phyloP scores from a whole-genome alignment of 805 yeast genomes.

The Suhomyces sp. region DNA sequence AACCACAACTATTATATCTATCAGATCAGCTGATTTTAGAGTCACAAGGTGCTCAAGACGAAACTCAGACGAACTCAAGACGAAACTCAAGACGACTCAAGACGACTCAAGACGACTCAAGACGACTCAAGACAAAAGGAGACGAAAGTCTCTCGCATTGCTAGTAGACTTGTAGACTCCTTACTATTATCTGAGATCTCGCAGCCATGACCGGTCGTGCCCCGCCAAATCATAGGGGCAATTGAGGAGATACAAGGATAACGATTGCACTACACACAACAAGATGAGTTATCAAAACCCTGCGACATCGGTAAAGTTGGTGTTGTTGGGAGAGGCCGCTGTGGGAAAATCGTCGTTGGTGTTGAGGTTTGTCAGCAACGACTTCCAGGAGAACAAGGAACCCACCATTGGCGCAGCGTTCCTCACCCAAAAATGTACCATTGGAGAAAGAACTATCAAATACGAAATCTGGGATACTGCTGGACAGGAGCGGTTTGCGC shows the following conservation, averaged over 20 bases:
- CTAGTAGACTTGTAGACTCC: too few relatives aligned
- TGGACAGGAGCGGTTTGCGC: conserved; percentile 96
- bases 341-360: conserved; percentile 95
- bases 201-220: not conserved
- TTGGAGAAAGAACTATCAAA: conserved; percentile 82
- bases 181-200: not conserved
- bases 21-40: too few relatives aligned
- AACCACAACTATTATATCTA: too few relatives aligned
- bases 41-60: too few relatives aligned
- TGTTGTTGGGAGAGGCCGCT: conserved; percentile 94
- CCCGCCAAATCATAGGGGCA: not conserved
- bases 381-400: conserved; percentile 94
- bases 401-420: conserved; percentile 99
- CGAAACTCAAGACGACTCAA: too few relatives aligned
- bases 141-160: too few relatives aligned
- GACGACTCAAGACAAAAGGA: too few relatives aligned
- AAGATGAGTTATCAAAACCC: conserved; percentile 30
- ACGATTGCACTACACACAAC: not conserved
- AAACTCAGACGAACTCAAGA: too few relatives aligned
- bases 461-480: conserved; percentile 97
- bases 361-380: conserved; percentile 87
- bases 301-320: conserved; percentile 80
- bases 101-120: too few relatives aligned
- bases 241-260: not conserved
- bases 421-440: conserved; percentile 86